Base-by-base conservation (phyloP, 2,329 filamentous ascomycete species). In the Hymenoscyphus repandus region DNA sequence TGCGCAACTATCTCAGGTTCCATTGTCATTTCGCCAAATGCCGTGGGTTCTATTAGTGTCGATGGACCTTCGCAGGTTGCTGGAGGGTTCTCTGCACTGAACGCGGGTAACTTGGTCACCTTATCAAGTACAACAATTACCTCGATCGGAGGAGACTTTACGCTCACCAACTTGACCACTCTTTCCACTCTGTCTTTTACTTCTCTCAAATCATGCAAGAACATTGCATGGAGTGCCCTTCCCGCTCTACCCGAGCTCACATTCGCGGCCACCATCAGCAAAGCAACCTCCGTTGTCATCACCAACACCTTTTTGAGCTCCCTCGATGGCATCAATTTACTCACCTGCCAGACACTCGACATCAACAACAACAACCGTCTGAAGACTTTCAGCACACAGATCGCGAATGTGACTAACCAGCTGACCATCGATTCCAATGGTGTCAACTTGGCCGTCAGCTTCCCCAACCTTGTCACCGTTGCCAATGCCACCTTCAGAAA, bases 321-420 rank as follows among this genome's bases (percentile, higher is more conserved):
- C 59, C 80, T 99, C 53, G 77, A 85, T 59, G 90, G 90, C 66
- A 87, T 99, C 68, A 86, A 90, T 68, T 77, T 97, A 58, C 71
- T 81, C 57, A 77, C 78, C n/a, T 84, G 90, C 49, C 78, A 80
- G 51, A 77, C 74, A 59, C 80, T 99, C 68, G 76, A 88, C 69
- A 86, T 99, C 72, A 86, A 88, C 79, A 96, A 96, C 84, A 97
- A 97, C 82, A 74, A 74, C 55, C 85, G 86, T 67, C 78, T 99
- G 62, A 81, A 79, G 66, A 76, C 75, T 55, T 88, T 95, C 74
- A 80, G 81, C 66, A 88, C 90, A 70, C 80, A 86, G 67, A 78
- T 97, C 52, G 78, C 78, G 69, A 92, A 88, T 73, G 80, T 96
- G 63, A 86, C 79, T 58, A 76, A 79, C 50, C 70, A 76, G 42